These are phyloP conservation scores for Fistulifera pelliculosa DNA, from an alignment of 108 stramenopile species.

Conservation along the genomic window DNA sequence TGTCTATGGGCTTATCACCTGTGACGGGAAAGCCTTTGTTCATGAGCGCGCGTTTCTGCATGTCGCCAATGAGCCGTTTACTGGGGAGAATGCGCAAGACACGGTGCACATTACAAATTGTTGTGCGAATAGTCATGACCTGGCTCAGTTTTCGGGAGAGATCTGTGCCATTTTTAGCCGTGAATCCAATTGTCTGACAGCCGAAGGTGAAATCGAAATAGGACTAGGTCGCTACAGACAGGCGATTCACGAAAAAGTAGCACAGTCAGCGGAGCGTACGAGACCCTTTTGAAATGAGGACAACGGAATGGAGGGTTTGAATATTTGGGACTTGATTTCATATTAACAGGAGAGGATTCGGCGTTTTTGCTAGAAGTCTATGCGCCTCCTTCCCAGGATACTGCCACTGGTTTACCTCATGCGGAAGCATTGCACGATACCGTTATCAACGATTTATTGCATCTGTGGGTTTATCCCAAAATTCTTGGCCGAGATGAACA, in stretches of 20 bases:
- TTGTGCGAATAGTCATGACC: slow-evolving; percentile 77
- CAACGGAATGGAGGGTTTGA: slow-evolving; percentile 74
- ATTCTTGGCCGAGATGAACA: slow-evolving; percentile 6
- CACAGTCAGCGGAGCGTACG: slow-evolving; percentile 32
- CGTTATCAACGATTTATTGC: slow-evolving; percentile 61
- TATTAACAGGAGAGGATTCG: slow-evolving; percentile 43
- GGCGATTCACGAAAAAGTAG: slow-evolving; percentile 53
- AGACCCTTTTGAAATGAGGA: slow-evolving; percentile 56
- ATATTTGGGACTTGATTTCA: slow-evolving; percentile 80
- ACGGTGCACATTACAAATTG: slow-evolving; percentile 83
- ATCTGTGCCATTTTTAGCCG: slow-evolving; percentile 38
- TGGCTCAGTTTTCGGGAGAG: slow-evolving; percentile 66
- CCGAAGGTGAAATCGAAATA: slow-evolving; percentile 13
- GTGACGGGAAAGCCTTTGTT: slow-evolving; percentile 62
- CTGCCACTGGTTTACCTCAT: slow-evolving; percentile 67
- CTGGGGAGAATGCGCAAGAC: slow-evolving; percentile 12
- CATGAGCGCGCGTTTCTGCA: slow-evolving; percentile 74
- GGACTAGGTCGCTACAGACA: slow-evolving; percentile 54
- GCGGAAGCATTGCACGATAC: slow-evolving; percentile 75
- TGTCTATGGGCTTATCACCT: slow-evolving; percentile 58
- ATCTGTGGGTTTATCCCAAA: slow-evolving; percentile 63
- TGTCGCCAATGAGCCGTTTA: slow-evolving; percentile 74
- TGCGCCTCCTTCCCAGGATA: slow-evolving; percentile 83
- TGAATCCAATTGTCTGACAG: slow-evolving; percentile 23
- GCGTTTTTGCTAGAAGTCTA: slow-evolving; percentile 80